Base-by-base conservation (phyloP, 257 asterid species). In the Solanum etuberosum region DNA sequence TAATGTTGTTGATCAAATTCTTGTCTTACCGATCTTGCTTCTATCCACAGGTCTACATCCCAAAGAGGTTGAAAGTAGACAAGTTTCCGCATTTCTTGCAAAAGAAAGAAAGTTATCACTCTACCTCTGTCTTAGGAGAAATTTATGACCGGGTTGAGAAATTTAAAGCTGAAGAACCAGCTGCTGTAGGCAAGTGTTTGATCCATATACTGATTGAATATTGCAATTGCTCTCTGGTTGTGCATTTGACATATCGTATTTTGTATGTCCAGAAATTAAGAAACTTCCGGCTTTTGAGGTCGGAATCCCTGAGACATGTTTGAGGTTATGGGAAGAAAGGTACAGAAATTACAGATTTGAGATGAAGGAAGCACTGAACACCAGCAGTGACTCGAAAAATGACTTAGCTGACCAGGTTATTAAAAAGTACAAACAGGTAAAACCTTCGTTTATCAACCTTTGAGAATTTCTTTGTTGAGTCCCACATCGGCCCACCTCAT, bases 1-100 rank as follows among this genome's bases (percentile, higher is more conserved):
- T 23, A 76, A 76, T 76, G 3, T 76, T 76, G 54, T 40, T 40
- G 35, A 76, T 74, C 54, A 38, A 37, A 15, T 38, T 74, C 83
- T 74, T 74, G 57, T 23, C 21, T 38, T 40, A 23, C 59, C 0
- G 3, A 23, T 40, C 83, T 23, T 76, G 32, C 32, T 74, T 72
- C 46, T 13, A n/a, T n/a, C 29, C 65, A 48, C 94, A 96, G 99
- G 92, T 96, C 35, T 20, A 21, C 8, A 87, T 95, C 59, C 96
- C 92, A 6, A 18, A 68, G 13, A 67, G 89, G 68, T 88, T 96
- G 92, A 94, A 54, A 83, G 91, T 94, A 16, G 91, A 90, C 35
- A 29, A 7, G 83, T 94, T 76, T 88, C 98, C 98, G n/a, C 98
- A 96, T 91, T 89, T 93, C 92, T 91, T 96, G 96, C 92, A 76